phyloP scores from a whole-genome alignment of 2,329 filamentous ascomycete species.

The Dichotomopilus funicola region DNA sequence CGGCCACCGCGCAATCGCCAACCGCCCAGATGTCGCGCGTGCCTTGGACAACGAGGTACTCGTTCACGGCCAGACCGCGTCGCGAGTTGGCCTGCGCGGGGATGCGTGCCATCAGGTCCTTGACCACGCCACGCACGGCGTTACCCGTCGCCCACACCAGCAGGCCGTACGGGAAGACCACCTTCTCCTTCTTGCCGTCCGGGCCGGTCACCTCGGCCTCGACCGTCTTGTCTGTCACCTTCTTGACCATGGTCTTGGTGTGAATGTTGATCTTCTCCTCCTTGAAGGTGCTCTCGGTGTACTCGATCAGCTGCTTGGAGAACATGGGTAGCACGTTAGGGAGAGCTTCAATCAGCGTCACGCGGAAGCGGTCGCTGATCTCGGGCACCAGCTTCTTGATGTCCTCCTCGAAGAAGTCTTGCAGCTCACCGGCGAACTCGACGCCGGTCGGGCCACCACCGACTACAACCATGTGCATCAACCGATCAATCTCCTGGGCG shows the following conservation, averaged over 20 bases:
- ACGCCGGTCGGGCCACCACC: slow-evolving; percentile 94
- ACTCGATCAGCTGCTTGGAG: slow-evolving; percentile 98
- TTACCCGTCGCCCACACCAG: slow-evolving; percentile 99
- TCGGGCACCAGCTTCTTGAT: slow-evolving; percentile 97
- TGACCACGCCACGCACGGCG: slow-evolving; percentile 79
- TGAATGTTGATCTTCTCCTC: slow-evolving; percentile 97
- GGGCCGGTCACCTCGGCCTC: slow-evolving; percentile 79
- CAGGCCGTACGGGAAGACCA: slow-evolving; percentile 86
- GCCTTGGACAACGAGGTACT: slow-evolving; percentile 97
- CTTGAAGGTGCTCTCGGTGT: slow-evolving; percentile 98
- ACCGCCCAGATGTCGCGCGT: slow-evolving; percentile 97
- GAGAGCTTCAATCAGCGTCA: slow-evolving; percentile 93
- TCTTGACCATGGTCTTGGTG: slow-evolving; percentile 99
- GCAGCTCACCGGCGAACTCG: slow-evolving; percentile 95
- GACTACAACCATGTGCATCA: slow-evolving; percentile 96
- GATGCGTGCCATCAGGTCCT: slow-evolving; percentile 86
- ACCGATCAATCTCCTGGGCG: slow-evolving; percentile 79
- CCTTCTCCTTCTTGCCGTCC: slow-evolving; percentile 74
- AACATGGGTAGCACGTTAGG: slow-evolving; percentile 97
- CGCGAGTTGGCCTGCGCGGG: slow-evolving; percentile 92
- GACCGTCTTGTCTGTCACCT: slow-evolving; percentile 85
- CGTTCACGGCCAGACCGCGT: slow-evolving; percentile 92
- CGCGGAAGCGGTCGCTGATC: slow-evolving; percentile 90
- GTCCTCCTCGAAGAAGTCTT: slow-evolving; percentile 98
- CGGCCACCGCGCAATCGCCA: slow-evolving; percentile 93